phyloP scores from a whole-genome alignment of 352 stramenopile genomes.

The Globisporangium parvum region DNA sequence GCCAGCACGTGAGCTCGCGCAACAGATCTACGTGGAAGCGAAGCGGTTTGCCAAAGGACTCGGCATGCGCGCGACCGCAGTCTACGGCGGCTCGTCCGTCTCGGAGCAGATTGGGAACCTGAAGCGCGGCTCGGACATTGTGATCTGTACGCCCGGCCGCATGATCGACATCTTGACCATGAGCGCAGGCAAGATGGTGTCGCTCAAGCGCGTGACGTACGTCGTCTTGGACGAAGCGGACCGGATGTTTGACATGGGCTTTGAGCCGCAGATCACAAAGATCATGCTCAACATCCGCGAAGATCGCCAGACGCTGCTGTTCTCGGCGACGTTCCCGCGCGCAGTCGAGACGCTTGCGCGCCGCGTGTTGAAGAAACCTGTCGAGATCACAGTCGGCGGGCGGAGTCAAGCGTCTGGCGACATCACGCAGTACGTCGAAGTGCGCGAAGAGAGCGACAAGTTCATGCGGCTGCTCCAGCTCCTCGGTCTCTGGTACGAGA shows the following conservation, averaged over 20 bases:
- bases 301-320: constrained; percentile 93
- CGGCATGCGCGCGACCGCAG: constrained; percentile 89
- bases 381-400: constrained; percentile 97
- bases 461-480: constrained; percentile 97
- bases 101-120: constrained; percentile 98
- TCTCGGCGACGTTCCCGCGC: constrained; percentile 97
- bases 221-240: constrained; percentile 99
- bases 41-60: constrained; percentile 92
- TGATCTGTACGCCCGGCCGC: constrained; percentile 97
- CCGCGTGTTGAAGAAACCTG: constrained; percentile 90
- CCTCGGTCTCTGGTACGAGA: constrained; percentile 94
- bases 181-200: constrained; percentile 96
- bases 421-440: constrained; percentile 98
- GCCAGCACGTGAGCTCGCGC: constrained; percentile 95
- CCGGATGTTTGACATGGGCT: constrained; percentile 99
- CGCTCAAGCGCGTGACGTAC: constrained; percentile 94
- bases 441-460: constrained; percentile 98
- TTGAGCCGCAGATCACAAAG: constrained; percentile 98
- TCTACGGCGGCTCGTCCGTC: constrained; percentile 94
- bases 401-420: constrained; percentile 94
- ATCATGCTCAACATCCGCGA: constrained; percentile 92
- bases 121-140: constrained; percentile 97
- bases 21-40: constrained; percentile 97
- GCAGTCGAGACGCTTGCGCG: constrained; percentile 87
- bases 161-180: constrained; percentile 99